These are phyloP conservation scores for Amphibolis antarctica DNA, from an alignment of 106 monocot species.

Conservation along the genomic window DNA sequence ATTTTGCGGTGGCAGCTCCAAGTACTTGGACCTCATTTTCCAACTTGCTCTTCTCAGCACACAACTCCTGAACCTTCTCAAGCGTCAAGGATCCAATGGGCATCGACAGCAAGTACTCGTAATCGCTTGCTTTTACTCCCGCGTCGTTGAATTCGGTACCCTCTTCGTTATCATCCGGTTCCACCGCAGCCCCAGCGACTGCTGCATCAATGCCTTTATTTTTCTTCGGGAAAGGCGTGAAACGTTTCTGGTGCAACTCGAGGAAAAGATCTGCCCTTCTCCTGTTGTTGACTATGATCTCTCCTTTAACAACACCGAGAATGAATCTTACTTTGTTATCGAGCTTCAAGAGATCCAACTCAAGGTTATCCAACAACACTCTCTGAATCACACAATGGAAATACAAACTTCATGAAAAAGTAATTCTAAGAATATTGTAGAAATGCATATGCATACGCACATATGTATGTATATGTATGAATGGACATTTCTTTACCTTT, in stretches of 20 bases:
- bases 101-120: slow-evolving; percentile 78
- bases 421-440: background rate
- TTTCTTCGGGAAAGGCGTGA: slow-evolving; percentile 77
- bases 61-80: slow-evolving; percentile 66
- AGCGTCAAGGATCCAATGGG: slow-evolving; percentile 61
- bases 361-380: slow-evolving; percentile 48
- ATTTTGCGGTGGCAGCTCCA: slow-evolving; percentile 29
- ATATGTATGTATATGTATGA: background rate
- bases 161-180: slow-evolving; percentile 23
- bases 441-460: background rate
- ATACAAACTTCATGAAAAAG: background rate
- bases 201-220: slow-evolving; percentile 35
- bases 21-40: slow-evolving; percentile 43
- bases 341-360: slow-evolving; percentile 57
- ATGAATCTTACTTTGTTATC: slow-evolving; percentile 87
- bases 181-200: slow-evolving; percentile 29
- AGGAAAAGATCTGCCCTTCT: slow-evolving; percentile 56
- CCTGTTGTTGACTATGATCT: slow-evolving; percentile 59
- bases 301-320: slow-evolving; percentile 52
- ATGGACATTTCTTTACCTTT: slow-evolving; percentile 32
- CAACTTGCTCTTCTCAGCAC: slow-evolving; percentile 33
- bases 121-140: slow-evolving; percentile 16
- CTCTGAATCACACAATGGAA: slow-evolving; percentile 25
- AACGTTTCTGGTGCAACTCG: slow-evolving; percentile 67
- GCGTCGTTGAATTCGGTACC: slow-evolving; percentile 24